These are phyloP conservation scores for Hibiscus mutabilis DNA, from an alignment of 345 rosid species.

Conservation along the genomic window DNA sequence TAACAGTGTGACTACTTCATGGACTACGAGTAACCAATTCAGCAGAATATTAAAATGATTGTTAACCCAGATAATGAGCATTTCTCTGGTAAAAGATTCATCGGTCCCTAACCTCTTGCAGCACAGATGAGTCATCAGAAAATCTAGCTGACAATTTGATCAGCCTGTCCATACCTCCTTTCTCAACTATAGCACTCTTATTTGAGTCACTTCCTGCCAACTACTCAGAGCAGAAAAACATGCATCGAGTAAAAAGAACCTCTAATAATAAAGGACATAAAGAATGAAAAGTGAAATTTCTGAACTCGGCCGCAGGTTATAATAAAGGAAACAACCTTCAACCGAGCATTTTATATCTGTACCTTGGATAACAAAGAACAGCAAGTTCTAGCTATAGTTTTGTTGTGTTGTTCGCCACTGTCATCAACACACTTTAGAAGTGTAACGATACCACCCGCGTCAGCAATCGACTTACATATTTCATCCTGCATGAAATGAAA, in stretches of 20 bases:
- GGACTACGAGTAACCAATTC: not conserved
- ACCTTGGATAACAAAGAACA: conserved; percentile 88
- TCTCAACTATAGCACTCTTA: conserved; percentile 72
- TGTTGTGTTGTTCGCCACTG: conserved; percentile 73
- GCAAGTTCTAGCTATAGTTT: conserved; percentile 55
- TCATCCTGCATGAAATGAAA: conserved; percentile 11
- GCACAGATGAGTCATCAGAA: conserved; percentile 69
- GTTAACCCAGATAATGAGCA: not conserved
- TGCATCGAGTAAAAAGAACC: no score
- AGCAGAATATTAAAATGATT: not conserved
- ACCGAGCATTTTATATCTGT: conserved; percentile 3
- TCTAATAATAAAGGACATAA: not conserved
- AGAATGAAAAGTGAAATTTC: not conserved
- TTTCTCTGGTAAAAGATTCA: not conserved
- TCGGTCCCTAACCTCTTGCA: conserved; percentile 66
- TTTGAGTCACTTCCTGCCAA: conserved; percentile 94
- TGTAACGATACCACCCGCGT: conserved; percentile 74
- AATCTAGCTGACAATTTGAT: conserved; percentile 63
- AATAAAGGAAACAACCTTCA: not conserved
- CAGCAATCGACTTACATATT: conserved; percentile 53
- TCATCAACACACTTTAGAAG: conserved; percentile 69
- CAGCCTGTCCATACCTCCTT: conserved; percentile 61
- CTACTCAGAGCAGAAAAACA: conserved; percentile 32
- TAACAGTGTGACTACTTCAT: not conserved
- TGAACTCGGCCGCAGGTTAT: not conserved